phyloP scores from a whole-genome alignment of 2,329 filamentous ascomycete species.

The Drechslera avenae region DNA sequence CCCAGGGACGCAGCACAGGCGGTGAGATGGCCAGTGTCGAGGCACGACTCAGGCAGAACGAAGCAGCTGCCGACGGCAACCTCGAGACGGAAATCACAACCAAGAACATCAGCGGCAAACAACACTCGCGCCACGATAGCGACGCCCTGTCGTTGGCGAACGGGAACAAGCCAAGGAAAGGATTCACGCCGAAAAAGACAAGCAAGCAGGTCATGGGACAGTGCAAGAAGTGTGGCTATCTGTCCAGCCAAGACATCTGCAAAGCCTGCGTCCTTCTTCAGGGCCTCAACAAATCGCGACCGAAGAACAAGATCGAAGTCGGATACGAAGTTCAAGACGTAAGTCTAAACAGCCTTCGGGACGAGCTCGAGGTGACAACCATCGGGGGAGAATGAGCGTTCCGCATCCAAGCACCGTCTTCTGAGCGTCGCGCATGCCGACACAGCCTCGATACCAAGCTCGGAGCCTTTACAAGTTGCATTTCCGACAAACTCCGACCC shows the following conservation, averaged over 20 bases:
- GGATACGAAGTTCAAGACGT: constrained; percentile 31
- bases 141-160: constrained; percentile 19
- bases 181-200: constrained; percentile 37
- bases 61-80: constrained; percentile 60
- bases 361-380: constrained; percentile 29
- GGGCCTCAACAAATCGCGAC: constrained; percentile 77
- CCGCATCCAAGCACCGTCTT: too few relatives aligned
- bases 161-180: constrained; percentile 30
- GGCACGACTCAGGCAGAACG: constrained; percentile 68
- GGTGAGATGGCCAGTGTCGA: constrained; percentile 86
- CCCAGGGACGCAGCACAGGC: constrained; percentile 68
- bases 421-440: too few relatives aligned
- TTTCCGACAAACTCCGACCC: neutral
- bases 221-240: constrained; percentile 88
- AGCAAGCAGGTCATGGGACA: constrained; percentile 74
- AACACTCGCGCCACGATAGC: constrained; percentile 35
- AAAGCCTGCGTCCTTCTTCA: constrained; percentile 92
- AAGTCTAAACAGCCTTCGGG: constrained; percentile 27
- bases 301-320: constrained; percentile 47
- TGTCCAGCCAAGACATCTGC: constrained; percentile 91
- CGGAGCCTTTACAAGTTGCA: neutral
- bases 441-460: neutral
- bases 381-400: constrained; percentile 27
- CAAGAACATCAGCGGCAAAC: constrained; percentile 45
- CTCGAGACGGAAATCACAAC: constrained; percentile 70